Percentiles rank a stretch among this genome's conserved stretches.
These are phyloP conservation scores for Sugiyamaella castrensis DNA, from an alignment of 1,139 yeast genomes.

Conservation along the genomic window DNA sequence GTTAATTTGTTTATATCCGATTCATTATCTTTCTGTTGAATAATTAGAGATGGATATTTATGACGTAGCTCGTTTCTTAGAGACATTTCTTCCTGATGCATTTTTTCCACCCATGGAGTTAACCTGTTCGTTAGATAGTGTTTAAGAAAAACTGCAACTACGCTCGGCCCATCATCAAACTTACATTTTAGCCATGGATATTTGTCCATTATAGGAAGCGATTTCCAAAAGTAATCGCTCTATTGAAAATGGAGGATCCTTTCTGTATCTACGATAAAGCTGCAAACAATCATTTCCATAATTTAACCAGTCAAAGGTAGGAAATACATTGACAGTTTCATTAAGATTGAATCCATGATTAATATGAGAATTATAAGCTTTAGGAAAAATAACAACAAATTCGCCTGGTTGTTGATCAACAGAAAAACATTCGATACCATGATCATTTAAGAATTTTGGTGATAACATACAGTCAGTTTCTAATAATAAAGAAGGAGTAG, in stretches of 20 bases:
- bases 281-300: constrained; percentile 33
- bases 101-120: constrained; percentile 12
- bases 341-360: constrained; percentile 81
- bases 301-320: constrained; percentile 58
- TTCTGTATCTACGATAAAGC: constrained; percentile 29
- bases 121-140: constrained; percentile 16
- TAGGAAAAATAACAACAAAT: constrained; percentile 78
- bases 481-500: constrained; percentile 78
- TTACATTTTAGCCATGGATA: constrained; percentile 28
- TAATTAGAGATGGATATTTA: constrained; percentile 21
- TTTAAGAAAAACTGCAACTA: neutral
- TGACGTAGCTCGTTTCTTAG: constrained; percentile 23
- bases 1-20: constrained; percentile 18
- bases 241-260: constrained; percentile 39
- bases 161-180: constrained; percentile 4
- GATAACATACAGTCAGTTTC: constrained; percentile 82
- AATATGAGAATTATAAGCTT: constrained; percentile 82
- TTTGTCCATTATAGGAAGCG: constrained; percentile 26
- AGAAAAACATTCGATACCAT: constrained; percentile 61
- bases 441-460: constrained; percentile 54
- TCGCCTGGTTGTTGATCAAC: constrained; percentile 83
- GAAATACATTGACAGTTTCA: constrained; percentile 76
- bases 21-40: constrained; percentile 2
- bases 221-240: constrained; percentile 34
- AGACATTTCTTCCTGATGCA: constrained; percentile 26